Percentiles rank a stretch among this genome's conserved stretches.
Evolutionary conservation across 2,329 filamentous ascomycete genomes (phyloP).

Genomic region (Monosporascus ibericus): DNA sequence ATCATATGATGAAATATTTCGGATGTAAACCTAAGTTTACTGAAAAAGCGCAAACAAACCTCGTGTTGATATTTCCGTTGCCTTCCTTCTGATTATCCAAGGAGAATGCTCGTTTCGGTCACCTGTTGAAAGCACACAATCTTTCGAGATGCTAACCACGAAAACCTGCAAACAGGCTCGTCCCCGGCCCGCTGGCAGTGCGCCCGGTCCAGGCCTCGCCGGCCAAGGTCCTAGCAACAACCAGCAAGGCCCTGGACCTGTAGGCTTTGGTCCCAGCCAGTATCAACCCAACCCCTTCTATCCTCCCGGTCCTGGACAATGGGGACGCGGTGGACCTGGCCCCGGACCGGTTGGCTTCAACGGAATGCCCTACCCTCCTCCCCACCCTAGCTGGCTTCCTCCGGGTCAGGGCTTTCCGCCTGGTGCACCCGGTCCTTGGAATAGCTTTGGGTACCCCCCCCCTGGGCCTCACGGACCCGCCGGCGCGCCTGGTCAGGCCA

Average conservation of each 20-base stretch:
- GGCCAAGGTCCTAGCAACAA: constrained; percentile 13
- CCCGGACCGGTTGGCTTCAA: constrained; percentile 62
- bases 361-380: constrained; percentile 72
- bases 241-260: constrained; percentile 24
- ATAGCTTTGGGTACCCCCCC: constrained; percentile 55
- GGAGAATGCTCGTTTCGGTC: constrained; percentile 15
- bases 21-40: constrained; percentile 83
- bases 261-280: constrained; percentile 36
- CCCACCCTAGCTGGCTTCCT: constrained; percentile 73
- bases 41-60: constrained; percentile 88
- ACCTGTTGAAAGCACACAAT: constrained; percentile 2
- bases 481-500: constrained; percentile 23
- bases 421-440: constrained; percentile 54
- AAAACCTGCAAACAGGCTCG: constrained; percentile 27
- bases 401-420: constrained; percentile 70
- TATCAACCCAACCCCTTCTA: constrained; percentile 43
- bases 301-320: constrained; percentile 47
- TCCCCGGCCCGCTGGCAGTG: constrained; percentile 26
- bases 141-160: constrained; percentile 19
- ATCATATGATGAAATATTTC: constrained; percentile 85
- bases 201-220: constrained; percentile 11
- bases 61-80: constrained; percentile 99
- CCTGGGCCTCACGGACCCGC: constrained; percentile 40
- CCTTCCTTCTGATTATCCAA: constrained; percentile 90
- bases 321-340: constrained; percentile 47